phyloP scores from a whole-genome alignment of 2,329 filamentous ascomycete genomes.

The Nemania sp. region DNA sequence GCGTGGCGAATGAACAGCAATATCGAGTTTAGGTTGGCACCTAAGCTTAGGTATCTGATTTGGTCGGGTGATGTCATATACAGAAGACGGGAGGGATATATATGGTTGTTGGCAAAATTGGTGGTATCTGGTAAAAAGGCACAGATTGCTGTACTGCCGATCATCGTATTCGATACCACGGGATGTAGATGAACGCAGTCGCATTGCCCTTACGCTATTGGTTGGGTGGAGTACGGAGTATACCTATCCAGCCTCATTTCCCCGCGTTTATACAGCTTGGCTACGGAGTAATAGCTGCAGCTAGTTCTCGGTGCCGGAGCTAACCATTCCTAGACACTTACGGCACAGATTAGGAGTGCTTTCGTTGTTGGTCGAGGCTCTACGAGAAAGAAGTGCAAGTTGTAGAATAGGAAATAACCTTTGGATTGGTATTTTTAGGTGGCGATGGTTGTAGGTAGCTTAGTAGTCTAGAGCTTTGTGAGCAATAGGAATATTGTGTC shows the following conservation, averaged over 20 bases:
- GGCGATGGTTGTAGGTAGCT: not conserved
- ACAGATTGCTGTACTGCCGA: constrained; percentile 1
- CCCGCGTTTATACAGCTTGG: constrained; percentile 12
- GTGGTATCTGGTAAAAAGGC: constrained; percentile 19
- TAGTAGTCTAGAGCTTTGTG: not conserved
- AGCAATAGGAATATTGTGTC: not conserved
- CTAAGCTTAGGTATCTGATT: too few relatives aligned
- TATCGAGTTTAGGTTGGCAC: too few relatives aligned
- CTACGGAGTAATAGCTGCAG: constrained; percentile 5
- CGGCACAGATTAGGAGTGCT: too few relatives aligned
- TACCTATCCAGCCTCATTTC: constrained; percentile 13
- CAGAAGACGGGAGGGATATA: constrained; percentile 9
- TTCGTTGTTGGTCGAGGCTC: not conserved
- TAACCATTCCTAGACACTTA: not conserved
- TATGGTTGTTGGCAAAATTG: constrained; percentile 21
- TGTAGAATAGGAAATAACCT: not conserved
- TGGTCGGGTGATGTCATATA: constrained; percentile 14
- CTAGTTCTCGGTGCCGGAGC: not conserved
- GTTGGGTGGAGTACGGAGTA: not conserved
- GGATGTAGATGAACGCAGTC: constrained; percentile 14
- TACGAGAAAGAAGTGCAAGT: not conserved
- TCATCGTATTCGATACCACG: constrained; percentile 6
- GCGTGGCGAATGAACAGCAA: not conserved
- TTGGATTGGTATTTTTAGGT: not conserved
- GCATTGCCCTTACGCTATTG: constrained; percentile 8